Conservation (phyloP, 495 filamentous ascomycete species). For the Cercophora samala region DNA sequence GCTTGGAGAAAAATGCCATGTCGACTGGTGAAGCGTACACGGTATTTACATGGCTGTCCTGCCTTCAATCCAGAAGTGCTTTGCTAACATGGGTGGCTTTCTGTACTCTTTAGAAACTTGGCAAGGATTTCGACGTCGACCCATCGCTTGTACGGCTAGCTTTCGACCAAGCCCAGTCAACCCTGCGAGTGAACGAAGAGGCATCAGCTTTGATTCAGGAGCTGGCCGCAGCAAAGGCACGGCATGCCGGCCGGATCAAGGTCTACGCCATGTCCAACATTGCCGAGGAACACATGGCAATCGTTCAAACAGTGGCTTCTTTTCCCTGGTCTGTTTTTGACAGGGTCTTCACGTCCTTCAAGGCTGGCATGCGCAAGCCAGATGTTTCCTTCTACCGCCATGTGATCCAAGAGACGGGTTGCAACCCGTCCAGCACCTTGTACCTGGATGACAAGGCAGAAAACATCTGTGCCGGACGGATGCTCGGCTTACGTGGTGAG, state of each 20-base stretch:
- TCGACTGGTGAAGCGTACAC: not conserved
- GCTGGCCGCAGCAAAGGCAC: not conserved
- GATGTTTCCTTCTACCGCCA: conserved; percentile 27
- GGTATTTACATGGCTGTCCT: no score
- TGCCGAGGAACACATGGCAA: not conserved
- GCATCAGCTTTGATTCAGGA: not conserved
- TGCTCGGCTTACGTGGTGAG: conserved; percentile 20
- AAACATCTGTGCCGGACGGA: conserved; percentile 27
- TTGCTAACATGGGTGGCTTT: no score
- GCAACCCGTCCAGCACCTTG: conserved; percentile 19
- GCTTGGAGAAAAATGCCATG: not conserved
- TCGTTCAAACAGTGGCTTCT: not conserved
- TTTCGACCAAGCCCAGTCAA: conserved; percentile 3
- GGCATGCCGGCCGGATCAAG: not conserved
- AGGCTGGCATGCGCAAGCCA: conserved; percentile 30
- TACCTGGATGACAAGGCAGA: conserved; percentile 25
- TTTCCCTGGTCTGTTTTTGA: conserved; percentile 28
- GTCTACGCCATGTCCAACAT: conserved; percentile 8
- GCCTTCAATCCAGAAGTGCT: no score
- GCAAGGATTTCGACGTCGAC: not conserved
- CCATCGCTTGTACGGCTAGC: not conserved
- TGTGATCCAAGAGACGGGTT: conserved; percentile 20
- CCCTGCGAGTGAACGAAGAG: not conserved
- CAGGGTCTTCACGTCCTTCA: conserved; percentile 18
- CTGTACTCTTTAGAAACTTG: not conserved